Percentiles rank a stretch among this genome's conserved stretches.
phyloP scores from a whole-genome alignment of 2,329 filamentous ascomycete genomes.

The Colletotrichum higginsianum region DNA sequence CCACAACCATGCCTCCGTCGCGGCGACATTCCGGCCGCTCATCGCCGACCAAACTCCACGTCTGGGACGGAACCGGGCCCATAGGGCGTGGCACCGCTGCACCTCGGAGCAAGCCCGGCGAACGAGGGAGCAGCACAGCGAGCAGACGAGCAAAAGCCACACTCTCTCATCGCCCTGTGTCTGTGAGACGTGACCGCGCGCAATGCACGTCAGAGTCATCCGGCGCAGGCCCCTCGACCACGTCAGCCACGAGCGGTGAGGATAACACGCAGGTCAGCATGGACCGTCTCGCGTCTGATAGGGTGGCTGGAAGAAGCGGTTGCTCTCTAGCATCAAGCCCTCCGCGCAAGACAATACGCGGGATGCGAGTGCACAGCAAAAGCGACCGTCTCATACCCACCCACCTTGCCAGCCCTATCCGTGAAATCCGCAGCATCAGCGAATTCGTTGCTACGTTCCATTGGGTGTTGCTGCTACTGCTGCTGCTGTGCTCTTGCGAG shows the following conservation, averaged over 20 bases:
- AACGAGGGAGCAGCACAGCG: neutral
- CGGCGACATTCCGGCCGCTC: conserved; percentile 12
- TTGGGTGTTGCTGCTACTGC: neutral
- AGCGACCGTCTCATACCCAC: neutral
- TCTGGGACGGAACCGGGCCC: neutral
- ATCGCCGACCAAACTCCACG: conserved; percentile 9
- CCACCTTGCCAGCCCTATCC: conserved; percentile 29
- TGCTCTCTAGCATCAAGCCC: too few species aligned
- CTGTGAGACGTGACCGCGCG: neutral
- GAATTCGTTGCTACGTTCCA: conserved; percentile 37
- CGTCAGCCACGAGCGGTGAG: conserved; percentile 37
- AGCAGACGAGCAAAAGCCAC: neutral
- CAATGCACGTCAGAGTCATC: conserved; percentile 9
- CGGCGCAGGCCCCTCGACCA: neutral
- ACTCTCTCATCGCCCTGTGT: neutral
- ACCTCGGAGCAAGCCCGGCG: neutral
- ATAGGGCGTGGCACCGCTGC: neutral
- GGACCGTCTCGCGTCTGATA: conserved; percentile 25
- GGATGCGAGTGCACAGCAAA: conserved; percentile 13
- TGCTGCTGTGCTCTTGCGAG: neutral
- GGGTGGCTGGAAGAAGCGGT: neutral
- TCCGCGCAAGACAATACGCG: neutral
- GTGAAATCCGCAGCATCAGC: conserved; percentile 28
- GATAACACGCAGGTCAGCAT: conserved; percentile 22
- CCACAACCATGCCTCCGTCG: neutral